Base-by-base conservation (phyloP, 2,329 filamentous ascomycete species). In the Cladosporium austrohemisphaericum region DNA sequence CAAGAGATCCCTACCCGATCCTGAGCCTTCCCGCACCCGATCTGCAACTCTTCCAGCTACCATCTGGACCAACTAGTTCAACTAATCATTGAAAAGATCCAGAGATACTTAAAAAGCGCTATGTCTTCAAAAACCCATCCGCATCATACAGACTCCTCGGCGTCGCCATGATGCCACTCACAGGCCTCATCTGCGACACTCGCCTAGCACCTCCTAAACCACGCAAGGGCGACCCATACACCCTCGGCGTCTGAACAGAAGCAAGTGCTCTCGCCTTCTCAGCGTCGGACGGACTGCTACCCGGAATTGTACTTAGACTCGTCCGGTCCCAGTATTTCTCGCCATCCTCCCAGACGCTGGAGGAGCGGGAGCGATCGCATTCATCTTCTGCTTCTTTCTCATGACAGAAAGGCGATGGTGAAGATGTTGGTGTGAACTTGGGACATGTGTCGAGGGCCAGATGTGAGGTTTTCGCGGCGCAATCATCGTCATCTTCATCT, bases 61-160 rank as follows among this genome's bases (percentile, higher is more conserved):
- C n/a, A n/a, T n/a, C n/a, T n/a, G n/a, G n/a, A n/a, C n/a, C n/a
- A n/a, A n/a, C n/a, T n/a, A n/a, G n/a, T n/a, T n/a, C n/a, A n/a
- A n/a, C n/a, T n/a, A n/a, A n/a, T n/a, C n/a, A n/a, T n/a, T n/a
- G n/a, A n/a, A n/a, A n/a, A n/a, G n/a, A n/a, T n/a, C n/a, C n/a
- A n/a, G n/a, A n/a, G n/a, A n/a, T 19, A 8, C 28, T 18, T 46
- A 26, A 16, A n/a, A n/a, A n/a, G n/a, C n/a, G n/a, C 19, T 19
- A 41, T 18, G 22, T 51, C 28, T 16, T 60, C 57, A 68, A 57
- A 55, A 69, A 68, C 10, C 67, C 67, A 45, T 65, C 58, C n/a
- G 53, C 57, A 58, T 76, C 73, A 57, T 76, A 76, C 54, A 75
- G 57, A 60, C 73, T 76, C 45, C 60, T 69, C 28, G 71, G 71